Conservation (phyloP, 2,329 filamentous ascomycete species). For the Aspergillus fumigatiaffinis region DNA sequence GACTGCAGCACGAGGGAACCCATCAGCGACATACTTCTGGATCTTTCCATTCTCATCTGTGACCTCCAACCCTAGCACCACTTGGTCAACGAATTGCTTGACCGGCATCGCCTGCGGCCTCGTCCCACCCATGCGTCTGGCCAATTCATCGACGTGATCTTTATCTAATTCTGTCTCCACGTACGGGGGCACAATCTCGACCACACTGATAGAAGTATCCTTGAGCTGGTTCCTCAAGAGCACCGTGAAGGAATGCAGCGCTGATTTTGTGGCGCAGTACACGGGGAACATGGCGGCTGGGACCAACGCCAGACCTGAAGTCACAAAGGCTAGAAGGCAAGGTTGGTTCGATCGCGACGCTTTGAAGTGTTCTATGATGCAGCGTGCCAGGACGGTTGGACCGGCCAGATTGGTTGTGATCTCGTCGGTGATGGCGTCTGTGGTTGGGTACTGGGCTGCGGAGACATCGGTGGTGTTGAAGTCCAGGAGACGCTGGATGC, state of each 20-base stretch:
- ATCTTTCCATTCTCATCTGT: too few relatives aligned
- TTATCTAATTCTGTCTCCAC: slow-evolving; percentile 33
- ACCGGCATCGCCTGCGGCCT: too few relatives aligned
- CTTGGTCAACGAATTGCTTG: too few relatives aligned
- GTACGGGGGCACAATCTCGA: slow-evolving; percentile 37
- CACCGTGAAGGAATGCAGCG: slow-evolving; percentile 26
- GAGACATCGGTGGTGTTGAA: slow-evolving; percentile 13
- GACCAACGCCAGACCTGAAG: neutral
- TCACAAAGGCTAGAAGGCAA: neutral
- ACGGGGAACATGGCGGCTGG: slow-evolving; percentile 24
- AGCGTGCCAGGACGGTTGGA: slow-evolving; percentile 20
- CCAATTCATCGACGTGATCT: too few relatives aligned
- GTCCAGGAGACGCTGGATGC: slow-evolving; percentile 24
- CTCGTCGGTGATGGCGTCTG: slow-evolving; percentile 18
- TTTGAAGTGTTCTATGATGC: neutral
- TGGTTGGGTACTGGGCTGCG: neutral
- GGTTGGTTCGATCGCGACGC: neutral
- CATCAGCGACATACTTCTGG: too few relatives aligned
- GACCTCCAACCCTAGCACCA: too few relatives aligned
- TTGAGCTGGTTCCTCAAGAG: slow-evolving; percentile 24
- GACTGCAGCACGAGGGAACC: too few relatives aligned
- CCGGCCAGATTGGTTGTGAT: slow-evolving; percentile 26
- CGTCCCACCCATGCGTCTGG: too few relatives aligned
- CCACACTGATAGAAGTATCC: slow-evolving; percentile 23
- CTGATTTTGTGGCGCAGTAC: slow-evolving; percentile 33